Percentiles rank a stretch among this genome's conserved stretches.
These are phyloP conservation scores for Suillus fuscotomentosus DNA, from an alignment of 768 basidiomycete species.

Conservation along the genomic window DNA sequence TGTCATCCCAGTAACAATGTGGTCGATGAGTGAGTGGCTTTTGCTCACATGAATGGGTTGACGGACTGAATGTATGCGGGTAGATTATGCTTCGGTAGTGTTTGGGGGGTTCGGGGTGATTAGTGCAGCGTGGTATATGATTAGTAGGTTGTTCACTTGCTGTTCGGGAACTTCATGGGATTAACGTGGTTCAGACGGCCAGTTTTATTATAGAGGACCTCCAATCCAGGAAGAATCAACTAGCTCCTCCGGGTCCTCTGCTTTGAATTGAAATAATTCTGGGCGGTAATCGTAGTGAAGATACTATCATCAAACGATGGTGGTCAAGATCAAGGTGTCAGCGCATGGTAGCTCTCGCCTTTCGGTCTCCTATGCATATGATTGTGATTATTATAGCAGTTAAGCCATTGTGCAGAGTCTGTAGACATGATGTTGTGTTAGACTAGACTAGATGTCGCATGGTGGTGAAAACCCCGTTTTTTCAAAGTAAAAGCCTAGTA, in stretches of 20 bases:
- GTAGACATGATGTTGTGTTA: neutral
- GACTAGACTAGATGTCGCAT: neutral
- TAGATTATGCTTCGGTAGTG: slow-evolving; percentile 68
- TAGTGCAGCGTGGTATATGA: slow-evolving; percentile 59
- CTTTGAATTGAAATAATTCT: neutral
- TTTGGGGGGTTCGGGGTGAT: slow-evolving; percentile 61
- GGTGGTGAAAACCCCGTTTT: neutral
- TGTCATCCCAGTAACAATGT: slow-evolving; percentile 50
- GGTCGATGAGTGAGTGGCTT: slow-evolving; percentile 44
- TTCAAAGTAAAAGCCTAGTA: neutral
- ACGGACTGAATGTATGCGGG: neutral
- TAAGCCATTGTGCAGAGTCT: neutral
- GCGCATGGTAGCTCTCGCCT: neutral
- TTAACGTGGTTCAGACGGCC: slow-evolving; percentile 34
- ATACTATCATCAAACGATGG: neutral
- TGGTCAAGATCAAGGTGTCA: neutral
- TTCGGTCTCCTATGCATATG: neutral
- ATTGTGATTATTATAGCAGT: neutral
- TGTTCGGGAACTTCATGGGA: neutral
- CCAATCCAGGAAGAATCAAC: slow-evolving; percentile 31
- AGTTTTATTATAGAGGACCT: slow-evolving; percentile 43
- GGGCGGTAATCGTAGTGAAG: neutral
- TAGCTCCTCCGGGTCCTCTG: neutral
- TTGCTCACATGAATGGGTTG: neutral
- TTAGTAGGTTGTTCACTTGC: slow-evolving; percentile 38